Base-by-base conservation (phyloP, 83 land plant genomes). In the Picea abies region DNA sequence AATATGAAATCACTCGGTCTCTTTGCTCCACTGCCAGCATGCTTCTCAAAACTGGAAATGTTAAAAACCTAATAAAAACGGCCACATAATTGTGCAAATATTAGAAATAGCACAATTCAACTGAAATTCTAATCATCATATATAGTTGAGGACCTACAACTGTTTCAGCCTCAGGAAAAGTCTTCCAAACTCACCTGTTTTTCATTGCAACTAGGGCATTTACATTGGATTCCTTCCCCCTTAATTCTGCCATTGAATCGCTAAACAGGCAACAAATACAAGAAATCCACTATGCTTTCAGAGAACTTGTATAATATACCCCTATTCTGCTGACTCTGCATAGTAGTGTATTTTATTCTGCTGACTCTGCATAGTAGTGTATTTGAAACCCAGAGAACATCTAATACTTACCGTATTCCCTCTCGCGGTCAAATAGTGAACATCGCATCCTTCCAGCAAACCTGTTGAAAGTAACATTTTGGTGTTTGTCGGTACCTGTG, bases 1-100 rank as follows among this genome's bases (percentile, higher is more conserved):
- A 78, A 81, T 19, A 89, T 89, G 80, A 75, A 89, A 29, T 89
- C 91, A 56, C 91, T 89, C 14, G 91, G 91, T 41, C 87, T 90
- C 29, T 86, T 81, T 35, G 91, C 90, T 56, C 52, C 81, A 81
- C 90, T 89, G 41, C 90, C 89, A 44, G 88, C 90, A 79, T 89
- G 90, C 82, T 87, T 89, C 82, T 89, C 91, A 82, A 89, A 89
- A 23, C 68, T 71, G 49, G 91, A 84, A 65, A 85, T 83, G 52
- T 84, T 89, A 29, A 87, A 79, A 44, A 81, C 80, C 91, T 89
- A 68, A 39, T 19, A 62, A 52, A 56, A 49, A 52, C 25, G 37
- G 22, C n/a, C 79, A 41, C 22, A 71, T 68, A 35, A 12, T 80
- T 39, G 16, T 23, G 25, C 23, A 4, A 39, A 80, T 58, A 80